phyloP scores from a whole-genome alignment of 257 asterid species.

The Petrea volubilis region DNA sequence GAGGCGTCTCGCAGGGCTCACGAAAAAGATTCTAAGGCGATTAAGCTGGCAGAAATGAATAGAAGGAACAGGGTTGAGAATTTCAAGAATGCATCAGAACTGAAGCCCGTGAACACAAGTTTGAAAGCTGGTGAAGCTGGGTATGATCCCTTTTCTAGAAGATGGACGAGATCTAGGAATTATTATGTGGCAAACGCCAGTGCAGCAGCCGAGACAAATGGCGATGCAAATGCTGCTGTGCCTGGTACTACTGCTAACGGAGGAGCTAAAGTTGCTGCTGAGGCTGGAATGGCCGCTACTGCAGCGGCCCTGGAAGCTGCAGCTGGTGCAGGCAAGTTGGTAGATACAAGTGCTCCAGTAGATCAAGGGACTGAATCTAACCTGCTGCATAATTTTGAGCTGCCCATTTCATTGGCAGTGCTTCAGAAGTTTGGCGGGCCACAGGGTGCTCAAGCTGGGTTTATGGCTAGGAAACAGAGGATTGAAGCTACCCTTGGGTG shows the following conservation, averaged over 20 bases:
- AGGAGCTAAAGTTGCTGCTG: constrained; percentile 30
- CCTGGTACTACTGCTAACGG: constrained; percentile 33
- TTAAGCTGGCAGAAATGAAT: constrained; percentile 90
- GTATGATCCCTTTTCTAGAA: constrained; percentile 93
- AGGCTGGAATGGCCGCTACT: constrained; percentile 60
- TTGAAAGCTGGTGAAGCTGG: constrained; percentile 90
- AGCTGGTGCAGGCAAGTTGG: constrained; percentile 90
- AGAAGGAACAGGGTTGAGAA: constrained; percentile 82
- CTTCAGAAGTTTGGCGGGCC: constrained; percentile 86
- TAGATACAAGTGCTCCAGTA: constrained; percentile 84
- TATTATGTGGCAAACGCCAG: constrained; percentile 52
- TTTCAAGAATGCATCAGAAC: constrained; percentile 84
- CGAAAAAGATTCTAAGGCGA: constrained; percentile 74
- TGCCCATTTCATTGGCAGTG: constrained; percentile 68
- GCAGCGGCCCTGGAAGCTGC: constrained; percentile 80
- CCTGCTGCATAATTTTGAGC: constrained; percentile 64
- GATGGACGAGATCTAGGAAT: constrained; percentile 95
- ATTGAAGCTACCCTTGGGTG: constrained; percentile 80
- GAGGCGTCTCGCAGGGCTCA: constrained; percentile 63
- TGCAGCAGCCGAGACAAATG: constrained; percentile 33
- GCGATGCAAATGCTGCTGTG: constrained; percentile 37
- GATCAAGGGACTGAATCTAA: constrained; percentile 77
- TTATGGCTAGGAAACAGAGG: constrained; percentile 86
- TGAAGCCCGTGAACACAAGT: constrained; percentile 52
- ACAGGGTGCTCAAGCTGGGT: constrained; percentile 86